These are phyloP conservation scores for Fraxinus paxiana DNA, from an alignment of 305 asterid species.

Conservation along the genomic window DNA sequence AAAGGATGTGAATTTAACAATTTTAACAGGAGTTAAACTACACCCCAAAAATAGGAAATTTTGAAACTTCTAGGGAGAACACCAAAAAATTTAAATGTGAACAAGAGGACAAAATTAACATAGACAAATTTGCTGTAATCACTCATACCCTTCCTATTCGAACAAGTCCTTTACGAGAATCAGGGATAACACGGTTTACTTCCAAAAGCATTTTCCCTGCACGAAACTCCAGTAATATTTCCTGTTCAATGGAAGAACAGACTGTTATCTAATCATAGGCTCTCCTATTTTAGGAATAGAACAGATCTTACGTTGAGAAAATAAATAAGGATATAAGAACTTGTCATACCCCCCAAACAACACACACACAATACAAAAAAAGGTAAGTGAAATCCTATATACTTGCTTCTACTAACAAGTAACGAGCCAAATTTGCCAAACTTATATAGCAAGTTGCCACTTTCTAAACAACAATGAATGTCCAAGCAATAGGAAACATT, in stretches of 20 bases:
- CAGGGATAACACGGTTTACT: conserved; percentile 72
- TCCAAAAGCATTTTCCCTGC: conserved; percentile 92
- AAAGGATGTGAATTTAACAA: conserved; percentile 2
- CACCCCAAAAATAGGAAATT: background rate
- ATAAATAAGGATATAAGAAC: background rate
- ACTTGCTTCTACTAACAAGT: background rate
- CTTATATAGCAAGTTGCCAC: background rate
- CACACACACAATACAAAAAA: background rate
- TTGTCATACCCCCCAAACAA: background rate
- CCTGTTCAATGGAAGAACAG: conserved; percentile 42
- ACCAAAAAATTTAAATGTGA: conserved; percentile 2
- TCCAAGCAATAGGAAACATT: background rate
- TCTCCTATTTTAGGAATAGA: background rate
- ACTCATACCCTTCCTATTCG: conserved; percentile 81
- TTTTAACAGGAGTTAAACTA: background rate
- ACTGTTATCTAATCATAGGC: conserved; percentile 5
- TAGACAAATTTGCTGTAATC: background rate
- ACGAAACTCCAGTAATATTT: conserved; percentile 69
- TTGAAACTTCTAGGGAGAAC: background rate
- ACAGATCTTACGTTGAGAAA: background rate
- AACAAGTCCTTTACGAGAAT: conserved; percentile 91
- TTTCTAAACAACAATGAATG: background rate
- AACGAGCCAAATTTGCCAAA: background rate
- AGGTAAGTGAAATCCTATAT: background rate
- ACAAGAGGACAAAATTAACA: conserved; percentile 6